Percentiles rank a stretch among this genome's conserved stretches.
Conservation (phyloP, 345 rosid genomes). For the Erysimum cheiranthoides region DNA sequence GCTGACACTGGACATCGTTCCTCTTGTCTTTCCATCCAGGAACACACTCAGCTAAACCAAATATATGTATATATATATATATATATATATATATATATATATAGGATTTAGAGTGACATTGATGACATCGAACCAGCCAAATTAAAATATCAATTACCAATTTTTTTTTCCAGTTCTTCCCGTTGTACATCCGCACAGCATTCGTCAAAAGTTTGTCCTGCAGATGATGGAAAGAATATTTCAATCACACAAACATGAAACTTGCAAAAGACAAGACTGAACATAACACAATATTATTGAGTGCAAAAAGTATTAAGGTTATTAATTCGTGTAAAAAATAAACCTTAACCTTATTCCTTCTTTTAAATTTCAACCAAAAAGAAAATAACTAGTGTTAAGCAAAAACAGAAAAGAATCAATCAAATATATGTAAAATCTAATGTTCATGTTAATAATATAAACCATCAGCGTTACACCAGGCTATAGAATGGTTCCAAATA, state of each 20-base stretch:
- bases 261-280: neutral
- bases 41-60: slow-evolving; percentile 16
- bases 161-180: slow-evolving; percentile 29
- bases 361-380: too few relatives aligned
- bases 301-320: too few relatives aligned
- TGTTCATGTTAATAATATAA: neutral
- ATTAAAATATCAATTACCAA: slow-evolving; percentile 9
- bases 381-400: too few relatives aligned
- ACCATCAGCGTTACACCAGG: slow-evolving; percentile 1
- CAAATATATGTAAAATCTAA: neutral
- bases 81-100: too few relatives aligned
- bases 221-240: neutral
- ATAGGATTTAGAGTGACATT: neutral
- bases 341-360: too few relatives aligned
- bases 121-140: neutral
- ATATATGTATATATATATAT: too few relatives aligned
- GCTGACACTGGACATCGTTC: slow-evolving; percentile 21
- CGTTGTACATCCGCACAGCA: slow-evolving; percentile 2
- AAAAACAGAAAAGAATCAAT: too few relatives aligned
- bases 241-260: neutral
- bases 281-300: too few relatives aligned
- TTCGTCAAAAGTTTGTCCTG: slow-evolving; percentile 32
- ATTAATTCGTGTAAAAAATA: too few relatives aligned
- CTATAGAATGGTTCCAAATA: neutral
- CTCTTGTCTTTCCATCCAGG: slow-evolving; percentile 9